A percentile compares a stretch with the other conserved stretches of the same genome.
These are phyloP conservation scores for Phanerochaete carnosa DNA, from an alignment of 768 basidiomycete species.

Conservation along the genomic window DNA sequence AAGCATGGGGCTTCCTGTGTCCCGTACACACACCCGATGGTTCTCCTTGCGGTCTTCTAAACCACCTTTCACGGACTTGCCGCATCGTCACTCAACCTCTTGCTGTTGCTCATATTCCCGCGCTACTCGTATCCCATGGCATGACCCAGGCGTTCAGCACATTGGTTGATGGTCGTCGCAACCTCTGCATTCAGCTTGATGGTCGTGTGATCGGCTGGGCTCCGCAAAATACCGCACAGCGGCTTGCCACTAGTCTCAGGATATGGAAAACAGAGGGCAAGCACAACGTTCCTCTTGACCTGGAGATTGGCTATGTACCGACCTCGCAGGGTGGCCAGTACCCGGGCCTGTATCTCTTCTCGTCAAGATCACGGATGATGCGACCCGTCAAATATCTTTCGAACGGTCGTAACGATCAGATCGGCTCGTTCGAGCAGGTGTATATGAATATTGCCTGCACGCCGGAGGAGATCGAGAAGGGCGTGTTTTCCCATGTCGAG, in stretches of 20 bases:
- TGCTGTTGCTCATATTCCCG: slow-evolving; percentile 73
- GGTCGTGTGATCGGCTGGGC: slow-evolving; percentile 96
- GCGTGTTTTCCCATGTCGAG: slow-evolving; percentile 88
- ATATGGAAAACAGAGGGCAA: slow-evolving; percentile 92
- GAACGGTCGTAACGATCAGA: slow-evolving; percentile 84
- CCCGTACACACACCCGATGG: slow-evolving; percentile 99
- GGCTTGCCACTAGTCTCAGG: slow-evolving; percentile 82
- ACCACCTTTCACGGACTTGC: slow-evolving; percentile 93
- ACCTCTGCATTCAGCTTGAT: slow-evolving; percentile 91
- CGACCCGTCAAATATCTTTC: slow-evolving; percentile 88
- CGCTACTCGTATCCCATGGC: slow-evolving; percentile 79
- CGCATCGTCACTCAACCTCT: slow-evolving; percentile 82
- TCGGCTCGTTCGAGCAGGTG: slow-evolving; percentile 97
- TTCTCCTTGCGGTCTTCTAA: slow-evolving; percentile 94
- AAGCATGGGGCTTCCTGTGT: slow-evolving; percentile 98
- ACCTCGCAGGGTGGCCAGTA: slow-evolving; percentile 89
- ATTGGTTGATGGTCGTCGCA: slow-evolving; percentile 76
- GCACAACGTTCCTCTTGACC: slow-evolving; percentile 81
- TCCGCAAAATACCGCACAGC: slow-evolving; percentile 62
- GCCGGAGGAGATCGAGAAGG: slow-evolving; percentile 72
- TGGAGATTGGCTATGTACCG: slow-evolving; percentile 93
- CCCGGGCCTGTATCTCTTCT: slow-evolving; percentile 92
- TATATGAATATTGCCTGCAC: slow-evolving; percentile 98
- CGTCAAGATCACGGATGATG: slow-evolving; percentile 91
- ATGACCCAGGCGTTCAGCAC: slow-evolving; percentile 90